Conservation (phyloP, 2,329 filamentous ascomycete genomes). For the Beauveria sp. region DNA sequence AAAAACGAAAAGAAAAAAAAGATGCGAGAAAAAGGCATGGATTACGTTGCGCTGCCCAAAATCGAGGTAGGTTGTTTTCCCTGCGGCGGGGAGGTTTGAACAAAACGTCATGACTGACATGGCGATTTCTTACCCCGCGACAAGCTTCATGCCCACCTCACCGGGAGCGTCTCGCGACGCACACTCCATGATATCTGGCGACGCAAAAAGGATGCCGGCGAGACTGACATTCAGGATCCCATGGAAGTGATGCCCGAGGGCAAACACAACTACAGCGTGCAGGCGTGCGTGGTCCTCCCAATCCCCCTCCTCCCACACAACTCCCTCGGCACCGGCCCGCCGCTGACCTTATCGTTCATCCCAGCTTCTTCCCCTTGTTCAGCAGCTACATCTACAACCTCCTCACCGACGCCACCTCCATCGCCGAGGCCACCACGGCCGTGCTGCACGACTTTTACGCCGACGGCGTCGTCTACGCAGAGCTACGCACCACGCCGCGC, state of each 20-base stretch:
- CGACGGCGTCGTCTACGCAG: constrained; percentile 70
- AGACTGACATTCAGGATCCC: constrained; percentile 58
- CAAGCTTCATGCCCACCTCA: constrained; percentile 73
- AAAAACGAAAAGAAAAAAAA: background rate
- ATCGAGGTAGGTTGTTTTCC: constrained; percentile 38
- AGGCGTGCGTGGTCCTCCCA: constrained; percentile 47
- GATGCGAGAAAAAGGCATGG: constrained; percentile 22
- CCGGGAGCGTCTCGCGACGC: constrained; percentile 65
- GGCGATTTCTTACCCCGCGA: background rate
- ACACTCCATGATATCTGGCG: constrained; percentile 70
- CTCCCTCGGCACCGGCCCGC: background rate
- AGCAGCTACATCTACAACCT: constrained; percentile 73
- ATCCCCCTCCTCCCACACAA: background rate
- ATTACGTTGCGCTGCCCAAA: constrained; percentile 45
- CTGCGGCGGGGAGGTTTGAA: background rate
- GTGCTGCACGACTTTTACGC: constrained; percentile 59
- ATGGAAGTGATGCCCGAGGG: constrained; percentile 58
- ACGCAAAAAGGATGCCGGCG: constrained; percentile 44
- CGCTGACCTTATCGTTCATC: background rate
- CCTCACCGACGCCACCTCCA: constrained; percentile 52
- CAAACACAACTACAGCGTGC: constrained; percentile 64
- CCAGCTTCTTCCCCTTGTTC: constrained; percentile 71
- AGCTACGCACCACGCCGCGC: constrained; percentile 74
- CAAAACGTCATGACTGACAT: background rate
- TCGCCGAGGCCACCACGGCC: constrained; percentile 54